These are phyloP conservation scores for Leccinum barrowsii DNA, from an alignment of 768 basidiomycete species.

Conservation along the genomic window DNA sequence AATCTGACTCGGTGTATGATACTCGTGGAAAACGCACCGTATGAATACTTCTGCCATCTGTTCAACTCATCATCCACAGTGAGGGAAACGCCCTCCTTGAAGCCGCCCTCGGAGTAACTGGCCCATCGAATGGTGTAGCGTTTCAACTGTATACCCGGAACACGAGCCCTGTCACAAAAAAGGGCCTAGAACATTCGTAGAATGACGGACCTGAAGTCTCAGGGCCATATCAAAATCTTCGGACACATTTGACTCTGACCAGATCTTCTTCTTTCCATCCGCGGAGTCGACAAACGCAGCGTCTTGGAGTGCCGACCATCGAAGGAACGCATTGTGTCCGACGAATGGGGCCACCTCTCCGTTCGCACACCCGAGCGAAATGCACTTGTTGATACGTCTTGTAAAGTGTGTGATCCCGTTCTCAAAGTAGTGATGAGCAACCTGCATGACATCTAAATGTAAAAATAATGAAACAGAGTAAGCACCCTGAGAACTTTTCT, in stretches of 20 bases:
- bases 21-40: conserved; percentile 39
- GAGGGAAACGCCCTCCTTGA: conserved; percentile 92
- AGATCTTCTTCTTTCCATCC: conserved; percentile 63
- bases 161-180: not conserved
- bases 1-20: conserved; percentile 33
- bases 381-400: conserved; percentile 79
- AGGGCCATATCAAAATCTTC: conserved; percentile 72
- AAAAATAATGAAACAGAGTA: not conserved
- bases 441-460: conserved; percentile 77
- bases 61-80: conserved; percentile 93
- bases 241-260: conserved; percentile 65
- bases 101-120: conserved; percentile 82
- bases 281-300: conserved; percentile 63
- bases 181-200: not conserved
- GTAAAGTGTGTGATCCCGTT: conserved; percentile 91
- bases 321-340: conserved; percentile 85
- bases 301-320: conserved; percentile 88
- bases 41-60: conserved; percentile 88
- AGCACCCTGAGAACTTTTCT: not conserved
- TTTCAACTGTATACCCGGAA: conserved; percentile 13
- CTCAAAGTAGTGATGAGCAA: conserved; percentile 86
- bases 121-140: conserved; percentile 51
- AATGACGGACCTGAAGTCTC: conserved; percentile 40
- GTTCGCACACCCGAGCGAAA: conserved; percentile 75
- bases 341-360: conserved; percentile 79